Percentiles rank a stretch among this genome's conserved stretches.
Evolutionary conservation across 1,139 yeast species (phyloP).

Genomic region (Blastobotrys malaysiensis): DNA sequence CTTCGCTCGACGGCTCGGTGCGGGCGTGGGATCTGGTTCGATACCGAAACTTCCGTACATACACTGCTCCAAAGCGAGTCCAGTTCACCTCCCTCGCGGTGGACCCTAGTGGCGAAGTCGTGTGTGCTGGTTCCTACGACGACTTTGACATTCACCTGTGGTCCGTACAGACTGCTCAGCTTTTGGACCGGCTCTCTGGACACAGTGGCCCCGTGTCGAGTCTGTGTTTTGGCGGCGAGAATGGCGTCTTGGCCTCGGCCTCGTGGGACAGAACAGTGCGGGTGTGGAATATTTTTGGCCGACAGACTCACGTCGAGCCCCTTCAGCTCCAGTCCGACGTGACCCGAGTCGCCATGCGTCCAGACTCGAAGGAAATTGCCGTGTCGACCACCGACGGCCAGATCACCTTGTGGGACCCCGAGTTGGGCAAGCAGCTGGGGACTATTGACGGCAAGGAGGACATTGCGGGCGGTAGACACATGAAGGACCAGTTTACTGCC

Average conservation of each 20-base stretch:
- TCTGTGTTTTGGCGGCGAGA: conserved; percentile 76
- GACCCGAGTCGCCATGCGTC: conserved; percentile 77
- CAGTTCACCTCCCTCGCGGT: conserved; percentile 89
- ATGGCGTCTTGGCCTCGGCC: conserved; percentile 75
- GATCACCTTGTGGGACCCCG: conserved; percentile 76
- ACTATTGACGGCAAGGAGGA: conserved; percentile 83
- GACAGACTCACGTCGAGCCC: conserved; percentile 81
- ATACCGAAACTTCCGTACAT: conserved; percentile 89
- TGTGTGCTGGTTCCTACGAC: conserved; percentile 91
- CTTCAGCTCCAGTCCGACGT: conserved; percentile 81
- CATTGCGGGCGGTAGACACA: conserved; percentile 78
- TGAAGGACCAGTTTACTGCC: conserved; percentile 75
- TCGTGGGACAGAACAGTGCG: conserved; percentile 96
- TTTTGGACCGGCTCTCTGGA: conserved; percentile 77
- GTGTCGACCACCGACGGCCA: conserved; percentile 89
- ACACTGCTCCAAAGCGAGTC: conserved; percentile 82
- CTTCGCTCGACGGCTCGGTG: conserved; percentile 93
- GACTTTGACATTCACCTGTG: conserved; percentile 88
- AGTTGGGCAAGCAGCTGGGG: conserved; percentile 73
- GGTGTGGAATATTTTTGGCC: conserved; percentile 84
- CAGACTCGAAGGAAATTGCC: conserved; percentile 87
- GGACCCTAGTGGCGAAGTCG: conserved; percentile 96
- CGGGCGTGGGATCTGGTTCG: conserved; percentile 95
- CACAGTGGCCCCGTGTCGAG: conserved; percentile 96
- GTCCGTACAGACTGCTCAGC: conserved; percentile 95